Evolutionary conservation across 1,284 basidiomycete species (phyloP), one percentile per base, ranked within the genome.

Genomic region (Leucoagaricus sp.): DNA sequence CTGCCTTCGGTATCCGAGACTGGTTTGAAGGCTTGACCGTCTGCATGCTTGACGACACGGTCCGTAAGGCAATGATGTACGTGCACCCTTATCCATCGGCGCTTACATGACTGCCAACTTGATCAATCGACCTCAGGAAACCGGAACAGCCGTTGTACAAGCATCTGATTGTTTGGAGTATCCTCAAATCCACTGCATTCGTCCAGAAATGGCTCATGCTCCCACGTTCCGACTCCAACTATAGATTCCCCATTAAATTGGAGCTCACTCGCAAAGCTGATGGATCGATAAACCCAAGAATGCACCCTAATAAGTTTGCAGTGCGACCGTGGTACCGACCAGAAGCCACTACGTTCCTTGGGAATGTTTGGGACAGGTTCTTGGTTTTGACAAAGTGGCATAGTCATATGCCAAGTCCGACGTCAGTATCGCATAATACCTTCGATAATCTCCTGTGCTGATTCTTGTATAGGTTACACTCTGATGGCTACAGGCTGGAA

Each of bases 251-350:
- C 19, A 62, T 71, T 2, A 58, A 61, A 6, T 51, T 65, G 2
- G 61, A 61, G 1, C 49, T 67, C n/a, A 67, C 65, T 7, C 60
- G 61, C 31, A 50, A 62, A 10, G 38, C 40, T 4, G 49, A 53
- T 29, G 62, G 65, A 8, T 63, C 64, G 21, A 42, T 59, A 13
- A 67, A 64, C 25, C 69, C 70, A 29, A 65, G 69, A 3, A 54
- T 74, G 53, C 55, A 67, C 51, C 72, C 71, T 7, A 69, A 44
- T 1, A 68, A 65, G 58, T 77, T 59, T 47, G 60, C 66, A 28
- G 64, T 70, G 6, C 65, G 63, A 42, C 78, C 78, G 10, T 79
- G 78, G 77, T 81, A 81, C 62, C 75, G 70, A 58, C 71, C 73
- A 0, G 65, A 72, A 52, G 56, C 69, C 0, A 68, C 58, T 2